Evolutionary conservation across 1,284 basidiomycete genomes (phyloP).

Genomic region (Rhodotorula sp.): DNA sequence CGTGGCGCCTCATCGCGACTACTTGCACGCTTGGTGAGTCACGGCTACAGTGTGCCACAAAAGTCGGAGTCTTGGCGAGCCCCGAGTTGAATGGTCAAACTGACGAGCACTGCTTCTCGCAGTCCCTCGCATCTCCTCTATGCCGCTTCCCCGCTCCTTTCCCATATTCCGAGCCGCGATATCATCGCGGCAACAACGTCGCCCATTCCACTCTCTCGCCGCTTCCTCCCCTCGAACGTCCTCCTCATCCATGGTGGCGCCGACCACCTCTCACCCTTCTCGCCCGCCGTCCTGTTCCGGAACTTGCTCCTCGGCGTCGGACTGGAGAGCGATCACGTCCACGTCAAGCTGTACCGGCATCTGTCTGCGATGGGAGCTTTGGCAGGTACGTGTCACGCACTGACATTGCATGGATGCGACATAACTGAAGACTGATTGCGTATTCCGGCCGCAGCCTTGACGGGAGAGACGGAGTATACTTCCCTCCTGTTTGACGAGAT

Average conservation of each 20-base stretch:
- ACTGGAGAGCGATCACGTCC: constrained; percentile 42
- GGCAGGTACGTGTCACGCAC: constrained; percentile 14
- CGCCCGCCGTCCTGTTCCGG: constrained; percentile 47
- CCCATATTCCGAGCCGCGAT: constrained; percentile 10
- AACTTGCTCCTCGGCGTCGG: constrained; percentile 48
- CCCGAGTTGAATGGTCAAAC: constrained; percentile 23
- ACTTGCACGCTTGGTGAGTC: constrained; percentile 28
- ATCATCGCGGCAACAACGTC: not conserved
- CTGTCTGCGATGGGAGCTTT: constrained; percentile 21
- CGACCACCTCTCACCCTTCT: constrained; percentile 46
- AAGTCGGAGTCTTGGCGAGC: too few relatives aligned
- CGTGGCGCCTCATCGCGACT: constrained; percentile 4
- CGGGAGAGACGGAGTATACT: not conserved
- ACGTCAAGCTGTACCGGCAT: constrained; percentile 47
- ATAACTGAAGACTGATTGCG: too few relatives aligned
- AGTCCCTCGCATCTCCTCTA: constrained; percentile 49
- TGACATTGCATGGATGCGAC: not conserved
- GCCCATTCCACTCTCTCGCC: constrained; percentile 11
- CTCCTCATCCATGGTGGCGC: constrained; percentile 48
- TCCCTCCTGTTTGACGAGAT: not conserved
- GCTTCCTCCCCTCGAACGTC: constrained; percentile 45
- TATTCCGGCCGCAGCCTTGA: not conserved
- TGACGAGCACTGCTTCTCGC: constrained; percentile 25
- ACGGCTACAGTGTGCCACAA: too few relatives aligned
- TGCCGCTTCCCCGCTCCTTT: constrained; percentile 47